Evolutionary conservation across 441 rosid genomes (phyloP).

Genomic region (Flueggea neowawraea): DNA sequence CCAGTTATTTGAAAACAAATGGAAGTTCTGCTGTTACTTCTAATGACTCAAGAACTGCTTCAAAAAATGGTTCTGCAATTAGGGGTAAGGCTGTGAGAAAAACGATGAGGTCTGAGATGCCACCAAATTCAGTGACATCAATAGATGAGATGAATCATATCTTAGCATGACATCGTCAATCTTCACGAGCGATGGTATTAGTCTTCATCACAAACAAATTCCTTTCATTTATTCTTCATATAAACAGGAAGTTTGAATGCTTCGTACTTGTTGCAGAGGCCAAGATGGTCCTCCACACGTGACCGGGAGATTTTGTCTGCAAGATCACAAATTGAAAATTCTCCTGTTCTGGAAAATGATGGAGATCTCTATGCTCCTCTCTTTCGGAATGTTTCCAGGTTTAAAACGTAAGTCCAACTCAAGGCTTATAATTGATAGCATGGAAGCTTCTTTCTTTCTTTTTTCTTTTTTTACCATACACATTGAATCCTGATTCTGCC

Average conservation of each 20-base stretch:
- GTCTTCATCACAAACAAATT: background rate
- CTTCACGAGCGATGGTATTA: constrained; percentile 77
- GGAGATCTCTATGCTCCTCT: constrained; percentile 76
- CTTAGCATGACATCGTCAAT: constrained; percentile 43
- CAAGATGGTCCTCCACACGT: constrained; percentile 69
- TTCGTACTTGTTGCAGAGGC: constrained; percentile 53
- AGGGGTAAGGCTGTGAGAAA: constrained; percentile 35
- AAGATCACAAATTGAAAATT: constrained; percentile 62
- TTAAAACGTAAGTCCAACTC: constrained; percentile 50
- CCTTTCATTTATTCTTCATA: constrained; percentile 11
- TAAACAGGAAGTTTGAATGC: constrained; percentile 8
- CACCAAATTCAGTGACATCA: constrained; percentile 72
- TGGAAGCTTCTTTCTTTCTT: no score
- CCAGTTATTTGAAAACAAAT: constrained; percentile 25
- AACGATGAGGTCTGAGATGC: constrained; percentile 64
- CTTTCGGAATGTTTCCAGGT: constrained; percentile 81
- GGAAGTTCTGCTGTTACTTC: constrained; percentile 23
- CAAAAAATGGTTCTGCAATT: constrained; percentile 24
- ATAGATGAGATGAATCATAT: constrained; percentile 64
- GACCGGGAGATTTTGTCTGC: constrained; percentile 73
- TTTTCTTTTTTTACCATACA: no score
- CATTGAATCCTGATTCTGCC: background rate
- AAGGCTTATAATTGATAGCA: constrained; percentile 3
- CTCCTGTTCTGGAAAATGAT: constrained; percentile 38
- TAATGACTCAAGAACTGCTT: constrained; percentile 16